Evolutionary conservation across 345 rosid species (phyloP).

Genomic region (Boechera divaricarpa): DNA sequence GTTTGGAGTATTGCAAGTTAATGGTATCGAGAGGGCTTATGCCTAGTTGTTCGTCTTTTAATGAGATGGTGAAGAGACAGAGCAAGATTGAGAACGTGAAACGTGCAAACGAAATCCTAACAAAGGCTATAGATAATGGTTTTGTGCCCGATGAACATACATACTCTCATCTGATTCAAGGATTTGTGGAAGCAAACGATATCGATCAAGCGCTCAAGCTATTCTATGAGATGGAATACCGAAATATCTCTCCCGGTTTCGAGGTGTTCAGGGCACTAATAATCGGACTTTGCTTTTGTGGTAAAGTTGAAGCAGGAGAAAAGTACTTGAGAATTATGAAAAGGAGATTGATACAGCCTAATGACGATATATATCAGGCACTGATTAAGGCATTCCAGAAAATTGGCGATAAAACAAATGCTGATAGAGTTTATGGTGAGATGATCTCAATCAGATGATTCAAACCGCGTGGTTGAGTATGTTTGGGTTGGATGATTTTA

Average conservation of each 20-base stretch:
- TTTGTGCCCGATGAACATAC: constrained; percentile 58
- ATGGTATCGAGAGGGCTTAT: constrained; percentile 56
- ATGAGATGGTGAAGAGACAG: constrained; percentile 56
- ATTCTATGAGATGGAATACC: constrained; percentile 72
- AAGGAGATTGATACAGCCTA: constrained; percentile 45
- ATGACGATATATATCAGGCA: constrained; percentile 49
- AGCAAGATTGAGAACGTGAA: constrained; percentile 44
- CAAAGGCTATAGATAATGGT: constrained; percentile 59
- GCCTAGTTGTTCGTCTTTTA: constrained; percentile 61
- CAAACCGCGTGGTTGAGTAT: neutral
- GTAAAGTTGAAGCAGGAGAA: constrained; percentile 60
- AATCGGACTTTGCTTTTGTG: constrained; percentile 53
- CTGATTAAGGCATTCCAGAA: constrained; percentile 43
- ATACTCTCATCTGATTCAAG: constrained; percentile 55
- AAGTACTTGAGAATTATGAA: constrained; percentile 60
- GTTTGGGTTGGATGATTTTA: neutral
- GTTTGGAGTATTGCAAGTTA: constrained; percentile 53
- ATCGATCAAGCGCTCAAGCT: constrained; percentile 67
- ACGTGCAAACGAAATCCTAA: constrained; percentile 55
- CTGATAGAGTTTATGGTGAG: constrained; percentile 49
- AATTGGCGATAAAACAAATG: constrained; percentile 47
- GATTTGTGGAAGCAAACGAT: constrained; percentile 52
- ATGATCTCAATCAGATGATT: constrained; percentile 45
- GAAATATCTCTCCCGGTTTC: constrained; percentile 51
- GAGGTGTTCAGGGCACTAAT: constrained; percentile 52